Base-by-base conservation (phyloP, 768 basidiomycete species). In the Pisolithus albus region DNA sequence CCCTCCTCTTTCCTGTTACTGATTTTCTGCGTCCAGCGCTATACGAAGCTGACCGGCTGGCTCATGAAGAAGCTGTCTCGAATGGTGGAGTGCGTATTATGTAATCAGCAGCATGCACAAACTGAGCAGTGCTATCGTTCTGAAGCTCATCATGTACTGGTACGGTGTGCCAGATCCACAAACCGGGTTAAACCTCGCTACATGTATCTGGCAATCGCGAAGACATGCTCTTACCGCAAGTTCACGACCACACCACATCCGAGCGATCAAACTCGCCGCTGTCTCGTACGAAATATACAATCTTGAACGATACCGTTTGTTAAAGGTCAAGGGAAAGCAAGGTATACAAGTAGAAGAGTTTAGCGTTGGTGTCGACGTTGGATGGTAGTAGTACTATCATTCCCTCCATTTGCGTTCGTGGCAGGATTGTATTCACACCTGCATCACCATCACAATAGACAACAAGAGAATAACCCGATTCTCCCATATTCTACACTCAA, bases 191-290 rank as follows among this genome's bases (percentile, higher is more conserved):
- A 97, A 97, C 66, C 80, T 96, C 49, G 92, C 94, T 7, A 96
- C 93, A 16, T 97, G 94, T 71, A 86, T 98, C 39, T 98, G 95
- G 94, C 84, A 88, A 69, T 90, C 87, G 39, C 83, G 93, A 6
- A 78, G 78, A 57, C 86, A 92, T 54, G 95, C 94, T 4, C 70
- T 83, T 24, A 83, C 82, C 4, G 93, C 93, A 0, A 91, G 82
- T 57, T 79, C 82, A 0, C 78, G 84, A 6, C 91, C 90, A 13
- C 77, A 86, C 52, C 95, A 97, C 61, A 77, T 86, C 50, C 76
- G 76, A 37, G 95, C 94, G 2, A 91, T 91, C 83, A 79, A 74
- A 54, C 79, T 95, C 5, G 87, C 95, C 0, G 80, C 78, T 8
- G 67, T 69, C 4, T 83, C 86, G 2, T 96, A 92, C 64, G 87